These are phyloP conservation scores for Trichophyton schoenleinii DNA, from an alignment of 2,329 filamentous ascomycete genomes.

Conservation along the genomic window DNA sequence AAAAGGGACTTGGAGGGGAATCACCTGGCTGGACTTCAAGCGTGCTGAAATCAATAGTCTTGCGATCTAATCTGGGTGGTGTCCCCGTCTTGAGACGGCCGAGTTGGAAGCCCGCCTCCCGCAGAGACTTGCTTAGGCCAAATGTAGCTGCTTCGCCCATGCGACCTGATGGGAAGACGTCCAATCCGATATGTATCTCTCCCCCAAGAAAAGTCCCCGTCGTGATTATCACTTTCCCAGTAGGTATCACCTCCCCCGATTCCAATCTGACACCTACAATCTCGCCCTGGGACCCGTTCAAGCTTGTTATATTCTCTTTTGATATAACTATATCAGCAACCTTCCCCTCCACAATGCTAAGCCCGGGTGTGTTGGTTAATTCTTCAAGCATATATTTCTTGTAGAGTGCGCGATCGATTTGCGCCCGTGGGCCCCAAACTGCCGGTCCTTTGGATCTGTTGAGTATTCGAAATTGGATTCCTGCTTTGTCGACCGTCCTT, in stretches of 20 bases:
- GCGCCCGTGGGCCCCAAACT: constrained; percentile 91
- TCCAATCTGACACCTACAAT: constrained; percentile 80
- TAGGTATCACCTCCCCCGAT: constrained; percentile 69
- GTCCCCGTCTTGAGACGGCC: constrained; percentile 93
- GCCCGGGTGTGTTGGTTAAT: constrained; percentile 60
- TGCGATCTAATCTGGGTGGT: constrained; percentile 70
- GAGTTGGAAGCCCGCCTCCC: constrained; percentile 75
- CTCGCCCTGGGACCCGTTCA: constrained; percentile 47
- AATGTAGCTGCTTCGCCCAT: constrained; percentile 91
- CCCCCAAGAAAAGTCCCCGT: constrained; percentile 92
- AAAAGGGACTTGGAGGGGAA: constrained; percentile 77
- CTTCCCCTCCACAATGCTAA: constrained; percentile 71
- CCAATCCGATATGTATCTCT: constrained; percentile 88
- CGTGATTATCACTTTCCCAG: constrained; percentile 77
- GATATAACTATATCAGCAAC: constrained; percentile 83
- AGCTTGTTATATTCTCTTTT: constrained; percentile 38
- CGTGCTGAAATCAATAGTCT: constrained; percentile 64
- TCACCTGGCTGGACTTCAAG: constrained; percentile 70
- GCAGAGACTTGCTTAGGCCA: constrained; percentile 79
- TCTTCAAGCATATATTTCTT: constrained; percentile 84
- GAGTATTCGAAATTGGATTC: constrained; percentile 82
- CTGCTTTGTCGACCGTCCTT: constrained; percentile 81
- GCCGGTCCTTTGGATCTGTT: constrained; percentile 86
- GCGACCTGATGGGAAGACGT: constrained; percentile 72
- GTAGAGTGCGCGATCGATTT: constrained; percentile 87